Evolutionary conservation across 1,139 yeast species (phyloP), one percentile per base, ranked within the genome.

Genomic region (Geotrichum carabidarum): DNA sequence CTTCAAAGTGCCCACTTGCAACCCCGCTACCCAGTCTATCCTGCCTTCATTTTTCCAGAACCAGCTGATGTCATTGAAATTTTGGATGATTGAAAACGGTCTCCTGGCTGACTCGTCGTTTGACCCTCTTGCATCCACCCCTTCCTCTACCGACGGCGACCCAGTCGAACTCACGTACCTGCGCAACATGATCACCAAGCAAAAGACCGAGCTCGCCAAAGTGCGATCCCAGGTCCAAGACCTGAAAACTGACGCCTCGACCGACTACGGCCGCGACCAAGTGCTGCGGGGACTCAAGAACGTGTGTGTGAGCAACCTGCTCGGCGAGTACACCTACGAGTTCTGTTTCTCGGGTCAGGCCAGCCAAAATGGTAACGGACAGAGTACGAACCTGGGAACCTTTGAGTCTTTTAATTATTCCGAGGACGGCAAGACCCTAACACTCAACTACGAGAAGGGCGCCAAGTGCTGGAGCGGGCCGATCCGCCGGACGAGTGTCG

Each of bases 381-480:
- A 75, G 44, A 59, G 66, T 34, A 78, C 81, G 0, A 71, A 76
- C 47, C 77, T 87, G 54, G 95, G 95, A 1, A 66, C 63, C 4
- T 83, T 74, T 61, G 64, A 68, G n/a, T 66, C 56, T 14, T 61
- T 59, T 8, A 58, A 58, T 1, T 53, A 50, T 35, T 50, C 51
- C 1, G 60, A 58, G 0, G 60, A 58, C 12, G 64, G 61, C 30
- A 57, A 59, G n/a, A 54, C 55, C 22, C 48, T 67, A 35, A 71
- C 68, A 9, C 68, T 83, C 17, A 69, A 71, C 32, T 91, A 75
- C 65, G 74, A 68, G 5, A 68, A 75, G 36, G 99, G 99, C n/a
- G 83, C 83, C 50, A 78, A 78, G 65, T 94, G 99, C 70, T 93
- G 99, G 97, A 88, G 90, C 67, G 99, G 99, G 0, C 98, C 98